Conservation (phyloP, 2,329 filamentous ascomycete genomes). For the Westerdykella ornata region DNA sequence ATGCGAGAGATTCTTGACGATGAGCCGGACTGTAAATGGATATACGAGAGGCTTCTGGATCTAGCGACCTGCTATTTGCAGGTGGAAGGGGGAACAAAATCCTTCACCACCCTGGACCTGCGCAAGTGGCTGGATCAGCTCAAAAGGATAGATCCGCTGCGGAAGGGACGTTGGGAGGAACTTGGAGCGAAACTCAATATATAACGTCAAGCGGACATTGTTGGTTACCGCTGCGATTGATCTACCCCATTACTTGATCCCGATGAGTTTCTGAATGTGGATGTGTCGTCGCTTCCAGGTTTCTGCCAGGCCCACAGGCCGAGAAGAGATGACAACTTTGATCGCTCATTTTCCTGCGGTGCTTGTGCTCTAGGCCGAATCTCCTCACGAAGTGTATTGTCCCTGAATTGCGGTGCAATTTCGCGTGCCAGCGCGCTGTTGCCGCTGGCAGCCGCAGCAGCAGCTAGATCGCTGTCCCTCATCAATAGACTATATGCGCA, state of each 20-base stretch:
- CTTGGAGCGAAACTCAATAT: conserved; percentile 48
- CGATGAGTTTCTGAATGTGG: conserved; percentile 54
- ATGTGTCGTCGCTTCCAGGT: conserved; percentile 43
- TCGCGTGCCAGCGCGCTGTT: conserved; percentile 4
- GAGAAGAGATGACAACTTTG: conserved; percentile 18
- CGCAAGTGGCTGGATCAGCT: conserved; percentile 55
- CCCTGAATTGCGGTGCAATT: background rate
- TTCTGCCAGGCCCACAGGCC: conserved; percentile 32
- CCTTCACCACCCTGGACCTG: conserved; percentile 43
- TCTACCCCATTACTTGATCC: conserved; percentile 52
- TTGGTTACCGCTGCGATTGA: conserved; percentile 53
- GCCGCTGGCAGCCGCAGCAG: conserved; percentile 9
- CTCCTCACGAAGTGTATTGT: background rate
- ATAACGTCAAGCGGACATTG: conserved; percentile 41
- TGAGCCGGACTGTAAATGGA: conserved; percentile 73
- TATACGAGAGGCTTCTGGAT: conserved; percentile 78
- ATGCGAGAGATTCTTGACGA: conserved; percentile 62
- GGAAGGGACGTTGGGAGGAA: conserved; percentile 69
- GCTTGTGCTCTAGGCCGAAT: background rate
- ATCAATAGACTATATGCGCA: background rate
- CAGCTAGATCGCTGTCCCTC: conserved; percentile 20
- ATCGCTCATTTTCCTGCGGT: background rate
- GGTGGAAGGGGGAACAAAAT: conserved; percentile 35
- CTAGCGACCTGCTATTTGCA: conserved; percentile 60
- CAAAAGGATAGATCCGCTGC: conserved; percentile 64